Percentiles rank a stretch among this genome's conserved stretches.
These are phyloP conservation scores for Daldinia sp. DNA, from an alignment of 2,329 filamentous ascomycete species.

Conservation along the genomic window DNA sequence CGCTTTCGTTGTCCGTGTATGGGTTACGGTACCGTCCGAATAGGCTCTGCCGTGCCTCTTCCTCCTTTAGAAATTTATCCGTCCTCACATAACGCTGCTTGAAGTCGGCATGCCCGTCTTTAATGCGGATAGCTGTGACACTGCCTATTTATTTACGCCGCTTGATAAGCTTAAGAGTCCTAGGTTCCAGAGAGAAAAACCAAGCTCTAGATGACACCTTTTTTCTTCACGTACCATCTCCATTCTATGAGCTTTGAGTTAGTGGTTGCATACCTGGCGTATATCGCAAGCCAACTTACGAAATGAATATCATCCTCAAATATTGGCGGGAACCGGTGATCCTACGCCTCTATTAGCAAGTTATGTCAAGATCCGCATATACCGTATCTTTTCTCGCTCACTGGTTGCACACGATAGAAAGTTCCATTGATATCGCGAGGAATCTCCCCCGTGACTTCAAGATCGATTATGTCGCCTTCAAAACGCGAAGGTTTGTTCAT, in stretches of 20 bases:
- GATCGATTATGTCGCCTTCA: slow-evolving; percentile 56
- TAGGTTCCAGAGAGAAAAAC: neutral
- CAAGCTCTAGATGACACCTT: neutral
- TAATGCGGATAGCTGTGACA: slow-evolving; percentile 57
- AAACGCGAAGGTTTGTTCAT: slow-evolving; percentile 56
- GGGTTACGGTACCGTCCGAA: slow-evolving; percentile 70
- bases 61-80: slow-evolving; percentile 52
- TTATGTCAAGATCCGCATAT: neutral
- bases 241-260: slow-evolving; percentile 35
- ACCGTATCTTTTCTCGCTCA: slow-evolving; percentile 24
- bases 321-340: slow-evolving; percentile 65
- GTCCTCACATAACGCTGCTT: slow-evolving; percentile 59
- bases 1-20: slow-evolving; percentile 67
- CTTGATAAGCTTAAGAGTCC: slow-evolving; percentile 42
- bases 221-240: slow-evolving; percentile 44
- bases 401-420: slow-evolving; percentile 64
- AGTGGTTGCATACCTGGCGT: neutral
- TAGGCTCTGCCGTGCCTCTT: slow-evolving; percentile 51
- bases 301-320: slow-evolving; percentile 64
- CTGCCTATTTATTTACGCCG: slow-evolving; percentile 51
- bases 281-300: slow-evolving; percentile 33
- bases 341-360: slow-evolving; percentile 41
- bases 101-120: slow-evolving; percentile 56
- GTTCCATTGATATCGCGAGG: slow-evolving; percentile 60
- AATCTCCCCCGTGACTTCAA: slow-evolving; percentile 58